Evolutionary conservation across 495 filamentous ascomycete genomes (phyloP), one percentile per base, ranked within the genome.

Genomic region (Podospora australis): DNA sequence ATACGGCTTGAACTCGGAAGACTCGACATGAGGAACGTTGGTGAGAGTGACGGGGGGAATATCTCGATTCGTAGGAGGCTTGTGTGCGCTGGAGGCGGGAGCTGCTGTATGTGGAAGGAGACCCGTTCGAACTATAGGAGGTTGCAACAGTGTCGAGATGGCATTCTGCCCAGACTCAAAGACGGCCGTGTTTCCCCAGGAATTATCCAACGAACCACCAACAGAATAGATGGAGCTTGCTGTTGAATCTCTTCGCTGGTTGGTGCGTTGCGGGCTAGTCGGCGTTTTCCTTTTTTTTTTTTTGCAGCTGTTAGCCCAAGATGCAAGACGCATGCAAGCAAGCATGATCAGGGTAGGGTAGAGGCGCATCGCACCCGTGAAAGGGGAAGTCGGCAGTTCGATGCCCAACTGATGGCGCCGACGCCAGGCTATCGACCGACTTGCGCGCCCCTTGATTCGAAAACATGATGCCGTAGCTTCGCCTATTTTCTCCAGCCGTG

Each of bases 1-100:
- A 61, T 97, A 99, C 2, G 84, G 73, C 34, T 81, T 81, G 65
- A 99, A 97, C 17, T 80, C 82, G 47, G 83, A 78, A 0, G 79
- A 59, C 13, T 96, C 88, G 25, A 97, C 76, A 55, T 86, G 85
- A 1, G 83, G 79, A 42, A 97, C 90, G 48, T 94, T 95, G 4
- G 91, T 90, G 45, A 99, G 72, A 0, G 88, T 85, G 6, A 99
- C 92, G 0, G 92, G 91, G 0, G 92, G 90, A 39, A 99, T 99
- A 63, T 99, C 92, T 68, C 79, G 81, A 6, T 90, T 72, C n/a
- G 87, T 90, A 0, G 92, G 92, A 5, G 87, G 82, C 48, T 83
- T 90, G 56, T 88, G 88, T 29, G 82, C 71, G 50, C 79, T 81
- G 5, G 77, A 77, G 20, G 79, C 67, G 0, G 87, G 71, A 4